These are phyloP conservation scores for Gremmenia infestans DNA, from an alignment of 2,329 filamentous ascomycete species.

Conservation along the genomic window DNA sequence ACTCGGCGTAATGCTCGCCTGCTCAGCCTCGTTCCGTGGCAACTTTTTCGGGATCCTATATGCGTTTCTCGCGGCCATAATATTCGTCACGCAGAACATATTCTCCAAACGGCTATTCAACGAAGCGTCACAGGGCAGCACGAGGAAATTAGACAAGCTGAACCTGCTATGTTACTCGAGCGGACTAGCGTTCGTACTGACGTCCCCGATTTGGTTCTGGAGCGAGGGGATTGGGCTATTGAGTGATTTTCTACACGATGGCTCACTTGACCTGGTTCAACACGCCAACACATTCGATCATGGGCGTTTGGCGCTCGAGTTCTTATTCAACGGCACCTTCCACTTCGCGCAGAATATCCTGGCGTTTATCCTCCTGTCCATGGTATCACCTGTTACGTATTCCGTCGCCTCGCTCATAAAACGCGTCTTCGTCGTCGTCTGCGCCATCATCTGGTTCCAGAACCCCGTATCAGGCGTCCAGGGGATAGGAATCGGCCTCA, in stretches of 20 bases:
- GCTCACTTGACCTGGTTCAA: slow-evolving; percentile 59
- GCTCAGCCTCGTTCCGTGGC: slow-evolving; percentile 83
- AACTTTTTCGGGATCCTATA: slow-evolving; percentile 88
- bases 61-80: slow-evolving; percentile 81
- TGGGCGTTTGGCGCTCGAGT: slow-evolving; percentile 72
- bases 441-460: slow-evolving; percentile 94
- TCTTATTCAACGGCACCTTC: slow-evolving; percentile 93
- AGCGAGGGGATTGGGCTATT: slow-evolving; percentile 77
- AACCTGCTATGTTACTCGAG: slow-evolving; percentile 98
- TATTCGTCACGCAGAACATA: slow-evolving; percentile 98
- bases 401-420: slow-evolving; percentile 95
- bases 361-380: slow-evolving; percentile 85
- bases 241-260: slow-evolving; percentile 73
- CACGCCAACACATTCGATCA: slow-evolving; percentile 65
- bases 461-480: slow-evolving; percentile 81
- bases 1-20: slow-evolving; percentile 90
- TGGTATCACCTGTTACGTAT: slow-evolving; percentile 95
- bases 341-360: slow-evolving; percentile 97
- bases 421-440: slow-evolving; percentile 91
- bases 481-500: slow-evolving; percentile 78
- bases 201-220: slow-evolving; percentile 88
- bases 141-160: slow-evolving; percentile 81
- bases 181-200: slow-evolving; percentile 83
- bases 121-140: slow-evolving; percentile 49
- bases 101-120: slow-evolving; percentile 98